Evolutionary conservation across 164 flowering plant species (phyloP).

Genomic region (Vitis cinerea): DNA sequence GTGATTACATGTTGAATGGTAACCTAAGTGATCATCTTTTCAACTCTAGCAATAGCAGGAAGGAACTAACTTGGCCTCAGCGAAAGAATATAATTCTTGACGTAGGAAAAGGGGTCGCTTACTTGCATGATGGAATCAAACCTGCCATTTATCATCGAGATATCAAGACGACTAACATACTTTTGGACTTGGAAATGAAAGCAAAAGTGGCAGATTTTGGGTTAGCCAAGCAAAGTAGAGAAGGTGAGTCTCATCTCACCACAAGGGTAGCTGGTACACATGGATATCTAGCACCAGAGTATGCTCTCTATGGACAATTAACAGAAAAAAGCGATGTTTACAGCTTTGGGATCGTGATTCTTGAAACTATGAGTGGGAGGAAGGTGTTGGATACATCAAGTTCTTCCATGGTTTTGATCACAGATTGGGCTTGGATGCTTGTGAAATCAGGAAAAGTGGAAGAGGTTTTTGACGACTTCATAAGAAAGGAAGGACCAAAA

Average conservation of each 20-base stretch:
- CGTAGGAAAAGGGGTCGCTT: conserved; percentile 37
- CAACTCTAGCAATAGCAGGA: not conserved
- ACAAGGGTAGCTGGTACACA: conserved; percentile 39
- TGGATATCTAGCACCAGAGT: conserved; percentile 39
- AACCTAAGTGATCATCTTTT: conserved; percentile 28
- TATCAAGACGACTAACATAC: conserved; percentile 35
- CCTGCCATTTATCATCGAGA: conserved; percentile 39
- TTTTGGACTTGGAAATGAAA: conserved; percentile 31
- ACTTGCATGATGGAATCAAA: conserved; percentile 36
- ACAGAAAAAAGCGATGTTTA: conserved; percentile 44
- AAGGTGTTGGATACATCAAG: conserved; percentile 27
- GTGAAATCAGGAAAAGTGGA: conserved; percentile 27
- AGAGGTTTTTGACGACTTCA: conserved; percentile 21
- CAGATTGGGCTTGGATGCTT: conserved; percentile 43
- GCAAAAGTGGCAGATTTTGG: conserved; percentile 42
- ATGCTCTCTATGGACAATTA: conserved; percentile 39
- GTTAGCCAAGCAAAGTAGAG: conserved; percentile 27
- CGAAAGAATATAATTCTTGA: conserved; percentile 40
- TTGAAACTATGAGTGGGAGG: conserved; percentile 37
- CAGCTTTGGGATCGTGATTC: conserved; percentile 41
- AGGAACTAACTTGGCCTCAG: conserved; percentile 31
- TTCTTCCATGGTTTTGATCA: conserved; percentile 22
- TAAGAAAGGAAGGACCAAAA: conserved; percentile 31
- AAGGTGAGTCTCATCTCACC: conserved; percentile 39
- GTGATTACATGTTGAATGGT: conserved; percentile 43